Base-by-base conservation (phyloP, 345 rosid genomes). In the Nasturtium officinale region DNA sequence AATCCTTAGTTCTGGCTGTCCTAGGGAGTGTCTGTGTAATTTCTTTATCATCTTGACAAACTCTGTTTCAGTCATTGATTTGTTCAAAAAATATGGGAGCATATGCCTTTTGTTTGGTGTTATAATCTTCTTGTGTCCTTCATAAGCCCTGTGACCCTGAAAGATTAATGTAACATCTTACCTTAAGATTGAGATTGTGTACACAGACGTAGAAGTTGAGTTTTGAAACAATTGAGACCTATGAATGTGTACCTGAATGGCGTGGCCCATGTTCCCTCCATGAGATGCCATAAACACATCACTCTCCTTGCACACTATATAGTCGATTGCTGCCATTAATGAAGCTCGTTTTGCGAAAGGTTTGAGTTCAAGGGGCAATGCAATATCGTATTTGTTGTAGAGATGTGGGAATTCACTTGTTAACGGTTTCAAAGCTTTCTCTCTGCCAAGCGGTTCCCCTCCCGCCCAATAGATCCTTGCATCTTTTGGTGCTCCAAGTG, bases 281-380 rank as follows among this genome's bases (percentile, higher is more conserved):
- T 92, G 98, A 72, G 99, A 95, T 60, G 99, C 89, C 98, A 95
- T 89, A 82, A 95, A 95, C 73, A 92, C 96, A 59, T 95, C 94
- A 54, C 99, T 92, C 58, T 80, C 83, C 69, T 83, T 89, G 0
- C 96, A 89, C 35, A 96, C 96, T 70, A 96, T 77, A 38, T 81
- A 89, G 78, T 96, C 98, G 5, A 92, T 81, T 9, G 99, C 97
- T 60, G 99, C 98, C 96, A 96, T 80, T 13, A 82, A 45, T 0
- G 99, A 95, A 40, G 97, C 97, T 81, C 77, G 90, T 29, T 83
- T 87, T 25, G 82, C 84, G 52, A 84, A 95, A 16, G 98, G 91
- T 77, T 89, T 87, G 17, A 92, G 82, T 74, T 95, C 99, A 32
- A 82, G 86, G n/a, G 92, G 89, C 73, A 83, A 81, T 0, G 94